phyloP scores from a whole-genome alignment of 352 stramenopile genomes.

The Globisporangium perplexum region DNA sequence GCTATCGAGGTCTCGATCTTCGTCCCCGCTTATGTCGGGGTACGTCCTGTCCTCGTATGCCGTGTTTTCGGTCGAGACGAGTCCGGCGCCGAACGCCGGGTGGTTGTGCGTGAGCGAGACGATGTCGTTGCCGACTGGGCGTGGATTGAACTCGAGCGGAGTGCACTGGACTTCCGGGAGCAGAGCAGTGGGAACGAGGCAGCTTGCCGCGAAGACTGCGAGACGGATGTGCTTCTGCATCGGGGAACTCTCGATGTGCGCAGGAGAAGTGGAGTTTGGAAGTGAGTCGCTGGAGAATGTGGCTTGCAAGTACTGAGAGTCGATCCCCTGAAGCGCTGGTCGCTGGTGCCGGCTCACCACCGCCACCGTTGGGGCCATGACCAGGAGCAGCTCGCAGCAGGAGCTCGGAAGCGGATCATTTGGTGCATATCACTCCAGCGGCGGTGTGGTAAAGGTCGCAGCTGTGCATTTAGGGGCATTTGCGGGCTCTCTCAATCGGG shows the following conservation, averaged over 20 bases:
- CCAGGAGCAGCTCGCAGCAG: neutral
- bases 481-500: neutral
- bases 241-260: neutral
- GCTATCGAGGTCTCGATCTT: neutral
- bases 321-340: neutral
- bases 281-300: neutral
- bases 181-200: neutral
- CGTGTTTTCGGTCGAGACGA: slow-evolving; percentile 9
- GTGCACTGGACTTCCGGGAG: neutral
- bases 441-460: neutral
- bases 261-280: neutral
- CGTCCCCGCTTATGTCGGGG: neutral
- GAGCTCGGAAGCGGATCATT: neutral
- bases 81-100: slow-evolving; percentile 26
- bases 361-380: neutral
- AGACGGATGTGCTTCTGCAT: neutral
- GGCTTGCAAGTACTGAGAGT: neutral
- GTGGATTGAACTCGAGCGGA: slow-evolving; percentile 20
- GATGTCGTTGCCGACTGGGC: slow-evolving; percentile 10
- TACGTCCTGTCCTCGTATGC: neutral
- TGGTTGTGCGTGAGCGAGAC: slow-evolving; percentile 27
- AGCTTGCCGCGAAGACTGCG: neutral
- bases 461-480: neutral
- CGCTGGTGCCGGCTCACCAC: neutral
- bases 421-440: neutral